Base-by-base conservation (phyloP, 1,284 basidiomycete genomes). In the Phaffia rhodozyma region DNA sequence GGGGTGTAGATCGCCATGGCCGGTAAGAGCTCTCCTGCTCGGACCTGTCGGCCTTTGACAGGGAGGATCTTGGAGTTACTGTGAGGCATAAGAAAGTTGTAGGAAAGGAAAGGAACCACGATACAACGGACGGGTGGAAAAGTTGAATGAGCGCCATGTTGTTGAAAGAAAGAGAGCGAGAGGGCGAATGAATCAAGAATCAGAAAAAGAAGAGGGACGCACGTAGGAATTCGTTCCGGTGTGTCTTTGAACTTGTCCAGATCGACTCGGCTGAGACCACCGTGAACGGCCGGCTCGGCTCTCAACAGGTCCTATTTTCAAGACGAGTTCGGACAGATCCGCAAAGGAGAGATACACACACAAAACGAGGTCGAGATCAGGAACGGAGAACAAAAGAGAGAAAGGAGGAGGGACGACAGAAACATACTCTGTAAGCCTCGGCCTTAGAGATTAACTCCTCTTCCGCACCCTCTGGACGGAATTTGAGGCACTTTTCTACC, bases 401-500 rank as follows among this genome's bases (percentile, higher is more conserved):
- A 1, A 43, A 25, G 34, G 38, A 43, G 6, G 13, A 43, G 9
- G 20, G 55, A 38, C 38, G 49, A 27, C 2, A 52, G 21, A 21
- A 30, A 29, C 77, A 69, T 68, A 79, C 78, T 49, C 73, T 72
- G 67, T 73, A 76, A 43, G 74, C 71, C 32, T 68, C 69, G 3
- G 77, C 76, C 61, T 73, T 73, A 9, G 55, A 62, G 47, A 71
- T 71, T 61, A 80, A 76, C 64, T 70, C 69, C 60, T 63, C 66
- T 50, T 70, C 68, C 5, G 72, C 76, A 25, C 73, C 68, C 38
- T 73, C 70, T 4, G 67, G 68, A 29, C 75, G 69, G 66, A 71
- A 78, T 69, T 71, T 74, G 60, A 79, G 69, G 20, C 75, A 73
- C 69, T 77, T 76, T 48, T 69, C 68, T 51, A 76, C 63, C 30